Evolutionary conservation across 345 rosid species (phyloP).

Genomic region (Acer yangbiense): DNA sequence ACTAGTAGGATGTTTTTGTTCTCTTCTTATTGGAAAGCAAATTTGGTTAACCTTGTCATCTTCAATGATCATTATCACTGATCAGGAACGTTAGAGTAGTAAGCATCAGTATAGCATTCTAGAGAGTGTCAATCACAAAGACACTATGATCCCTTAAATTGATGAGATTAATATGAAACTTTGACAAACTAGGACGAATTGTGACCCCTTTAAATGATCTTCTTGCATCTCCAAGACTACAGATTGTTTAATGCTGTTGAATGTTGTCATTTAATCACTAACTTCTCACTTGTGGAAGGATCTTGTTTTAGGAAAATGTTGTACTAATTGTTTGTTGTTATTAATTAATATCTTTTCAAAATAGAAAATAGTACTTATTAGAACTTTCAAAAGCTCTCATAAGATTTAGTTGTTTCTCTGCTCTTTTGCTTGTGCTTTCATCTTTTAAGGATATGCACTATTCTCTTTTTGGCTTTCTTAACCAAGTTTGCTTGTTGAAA

Average conservation of each 20-base stretch:
- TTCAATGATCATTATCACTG: not conserved
- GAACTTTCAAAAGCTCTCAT: not conserved
- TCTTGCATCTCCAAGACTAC: not conserved
- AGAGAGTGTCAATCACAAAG: not conserved
- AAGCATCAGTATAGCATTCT: not conserved
- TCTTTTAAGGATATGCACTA: not conserved
- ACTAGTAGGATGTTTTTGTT: not conserved
- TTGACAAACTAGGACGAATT: not conserved
- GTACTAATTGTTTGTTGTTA: not conserved
- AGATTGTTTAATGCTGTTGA: not conserved
- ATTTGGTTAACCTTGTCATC: not conserved
- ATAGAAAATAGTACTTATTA: not conserved
- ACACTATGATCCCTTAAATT: not conserved
- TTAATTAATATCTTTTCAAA: not conserved
- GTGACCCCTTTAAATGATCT: not conserved
- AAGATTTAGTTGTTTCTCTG: not conserved
- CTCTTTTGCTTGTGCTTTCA: not conserved
- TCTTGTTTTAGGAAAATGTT: not conserved
- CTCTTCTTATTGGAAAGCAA: not conserved
- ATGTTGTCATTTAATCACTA: not conserved
- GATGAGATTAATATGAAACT: conserved; percentile 1
- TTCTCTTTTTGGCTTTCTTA: not conserved
- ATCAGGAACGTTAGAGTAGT: not conserved
- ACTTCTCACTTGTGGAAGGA: not conserved
- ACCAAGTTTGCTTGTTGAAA: not conserved